These are phyloP conservation scores for Boletus sensibilis DNA, from an alignment of 768 basidiomycete species.

Conservation along the genomic window DNA sequence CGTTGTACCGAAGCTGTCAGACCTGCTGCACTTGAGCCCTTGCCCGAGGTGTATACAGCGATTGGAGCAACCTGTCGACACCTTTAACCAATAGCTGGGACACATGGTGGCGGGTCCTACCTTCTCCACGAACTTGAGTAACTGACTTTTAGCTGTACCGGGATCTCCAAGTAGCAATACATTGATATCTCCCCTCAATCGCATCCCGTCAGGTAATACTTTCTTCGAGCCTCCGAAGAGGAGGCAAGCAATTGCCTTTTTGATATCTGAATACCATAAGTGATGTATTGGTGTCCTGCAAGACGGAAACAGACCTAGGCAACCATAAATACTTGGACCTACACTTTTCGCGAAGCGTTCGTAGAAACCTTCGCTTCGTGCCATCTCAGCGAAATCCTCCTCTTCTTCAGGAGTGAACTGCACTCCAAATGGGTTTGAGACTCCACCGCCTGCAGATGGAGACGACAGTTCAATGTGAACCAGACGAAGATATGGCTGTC, in stretches of 20 bases:
- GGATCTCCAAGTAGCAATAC: conserved; percentile 95
- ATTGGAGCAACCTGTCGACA: conserved; percentile 83
- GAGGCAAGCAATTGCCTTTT: conserved; percentile 96
- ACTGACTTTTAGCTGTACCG: conserved; percentile 96
- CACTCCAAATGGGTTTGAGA: conserved; percentile 80
- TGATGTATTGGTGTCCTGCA: neutral
- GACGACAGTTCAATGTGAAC: conserved; percentile 90
- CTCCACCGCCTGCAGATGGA: conserved; percentile 65
- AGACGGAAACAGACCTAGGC: conserved; percentile 58
- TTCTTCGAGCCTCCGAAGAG: conserved; percentile 98
- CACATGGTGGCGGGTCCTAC: conserved; percentile 32
- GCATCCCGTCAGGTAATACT: conserved; percentile 94
- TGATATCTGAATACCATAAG: conserved; percentile 71
- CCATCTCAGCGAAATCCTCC: conserved; percentile 92
- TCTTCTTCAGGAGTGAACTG: conserved; percentile 95
- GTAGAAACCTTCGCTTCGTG: conserved; percentile 84
- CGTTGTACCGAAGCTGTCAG: conserved; percentile 96
- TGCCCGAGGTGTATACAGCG: conserved; percentile 97
- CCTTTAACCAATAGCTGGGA: neutral
- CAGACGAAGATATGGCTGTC: conserved; percentile 92
- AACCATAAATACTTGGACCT: conserved; percentile 96
- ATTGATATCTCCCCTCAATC: conserved; percentile 96
- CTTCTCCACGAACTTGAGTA: conserved; percentile 99
- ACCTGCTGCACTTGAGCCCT: conserved; percentile 98
- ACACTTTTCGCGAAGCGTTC: conserved; percentile 93